Percentiles rank a stretch among this genome's conserved stretches.
Evolutionary conservation across 441 rosid genomes (phyloP).

Genomic region (Rhodomyrtus psidioides): DNA sequence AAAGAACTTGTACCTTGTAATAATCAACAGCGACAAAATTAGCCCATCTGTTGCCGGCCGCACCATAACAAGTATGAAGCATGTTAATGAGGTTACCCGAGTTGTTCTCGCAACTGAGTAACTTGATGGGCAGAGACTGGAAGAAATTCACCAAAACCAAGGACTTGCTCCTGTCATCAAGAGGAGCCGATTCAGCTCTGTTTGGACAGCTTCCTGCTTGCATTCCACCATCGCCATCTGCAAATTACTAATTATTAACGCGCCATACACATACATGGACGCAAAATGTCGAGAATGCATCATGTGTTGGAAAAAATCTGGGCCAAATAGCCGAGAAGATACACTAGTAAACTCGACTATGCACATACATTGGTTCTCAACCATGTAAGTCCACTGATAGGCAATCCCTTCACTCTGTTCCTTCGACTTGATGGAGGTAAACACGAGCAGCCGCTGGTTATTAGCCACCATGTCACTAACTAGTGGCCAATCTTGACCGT

Average conservation of each 20-base stretch:
- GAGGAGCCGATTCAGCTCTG: slow-evolving; percentile 28
- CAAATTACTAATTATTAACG: background rate
- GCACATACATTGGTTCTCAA: slow-evolving; percentile 82
- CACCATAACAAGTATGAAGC: slow-evolving; percentile 29
- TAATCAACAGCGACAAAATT: slow-evolving; percentile 43
- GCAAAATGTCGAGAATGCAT: background rate
- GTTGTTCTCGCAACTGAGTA: slow-evolving; percentile 20
- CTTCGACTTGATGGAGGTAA: slow-evolving; percentile 63
- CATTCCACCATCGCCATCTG: slow-evolving; percentile 71
- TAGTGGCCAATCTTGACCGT: slow-evolving; percentile 74
- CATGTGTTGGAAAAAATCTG: background rate
- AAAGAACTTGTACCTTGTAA: slow-evolving; percentile 17
- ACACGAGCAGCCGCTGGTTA: slow-evolving; percentile 65
- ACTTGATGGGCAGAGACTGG: slow-evolving; percentile 17
- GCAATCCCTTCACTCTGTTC: slow-evolving; percentile 75
- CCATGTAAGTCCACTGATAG: slow-evolving; percentile 87
- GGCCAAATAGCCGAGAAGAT: background rate
- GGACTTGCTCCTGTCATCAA: slow-evolving; percentile 34
- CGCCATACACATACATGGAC: background rate
- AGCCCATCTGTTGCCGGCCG: slow-evolving; percentile 39
- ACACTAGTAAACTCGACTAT: background rate
- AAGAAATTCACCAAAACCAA: slow-evolving; percentile 46
- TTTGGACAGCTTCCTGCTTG: slow-evolving; percentile 27
- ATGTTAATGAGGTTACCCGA: slow-evolving; percentile 23
- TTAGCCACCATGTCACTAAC: slow-evolving; percentile 68